Percentiles rank a stretch among this genome's conserved stretches.
These are phyloP conservation scores for Cyberlindnera mycetangii DNA, from an alignment of 805 yeast species.

Conservation along the genomic window DNA sequence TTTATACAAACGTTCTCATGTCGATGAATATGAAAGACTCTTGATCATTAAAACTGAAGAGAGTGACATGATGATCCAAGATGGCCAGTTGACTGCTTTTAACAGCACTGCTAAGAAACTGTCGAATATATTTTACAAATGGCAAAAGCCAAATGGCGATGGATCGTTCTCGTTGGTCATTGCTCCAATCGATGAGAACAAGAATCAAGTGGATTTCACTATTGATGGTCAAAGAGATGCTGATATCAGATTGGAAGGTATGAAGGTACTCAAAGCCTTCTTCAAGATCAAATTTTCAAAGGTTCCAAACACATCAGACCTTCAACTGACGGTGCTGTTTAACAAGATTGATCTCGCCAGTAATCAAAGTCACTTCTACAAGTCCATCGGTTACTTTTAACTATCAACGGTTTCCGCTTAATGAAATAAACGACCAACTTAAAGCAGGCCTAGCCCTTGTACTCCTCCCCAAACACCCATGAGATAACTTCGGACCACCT, in stretches of 20 bases:
- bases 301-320: not conserved
- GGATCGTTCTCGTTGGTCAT: not conserved
- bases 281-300: not conserved
- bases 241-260: not conserved
- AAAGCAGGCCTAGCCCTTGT: too few species aligned
- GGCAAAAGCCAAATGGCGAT: not conserved
- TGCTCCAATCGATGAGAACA: not conserved
- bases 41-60: conserved; percentile 38
- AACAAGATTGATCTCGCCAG: not conserved
- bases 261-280: not conserved
- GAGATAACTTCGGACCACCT: too few species aligned
- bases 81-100: not conserved
- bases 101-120: not conserved
- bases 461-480: too few species aligned
- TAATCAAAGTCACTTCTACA: not conserved
- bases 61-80: not conserved
- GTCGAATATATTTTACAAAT: not conserved
- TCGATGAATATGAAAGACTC: conserved; percentile 37
- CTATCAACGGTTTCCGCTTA: too few species aligned
- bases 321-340: not conserved
- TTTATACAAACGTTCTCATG: conserved; percentile 44
- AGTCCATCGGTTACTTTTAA: not conserved
- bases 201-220: not conserved
- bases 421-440: too few species aligned
- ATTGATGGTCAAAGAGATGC: not conserved